Conservation (phyloP, 148 eudicot species). For the Cornus suecica region DNA sequence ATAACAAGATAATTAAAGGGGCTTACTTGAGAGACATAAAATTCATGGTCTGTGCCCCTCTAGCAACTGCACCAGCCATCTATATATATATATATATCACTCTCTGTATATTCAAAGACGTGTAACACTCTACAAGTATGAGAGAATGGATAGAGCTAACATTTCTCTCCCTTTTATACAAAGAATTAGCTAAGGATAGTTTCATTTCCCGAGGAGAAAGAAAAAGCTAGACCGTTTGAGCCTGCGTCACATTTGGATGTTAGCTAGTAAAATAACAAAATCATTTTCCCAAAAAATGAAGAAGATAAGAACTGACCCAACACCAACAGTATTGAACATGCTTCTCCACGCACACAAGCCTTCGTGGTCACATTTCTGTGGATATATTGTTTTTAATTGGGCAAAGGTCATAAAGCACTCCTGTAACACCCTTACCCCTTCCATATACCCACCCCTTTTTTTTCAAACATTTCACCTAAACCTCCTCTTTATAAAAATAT, state of each 20-base stretch:
- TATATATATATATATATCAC: background rate
- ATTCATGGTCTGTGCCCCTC: constrained; percentile 48
- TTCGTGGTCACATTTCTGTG: too few species aligned
- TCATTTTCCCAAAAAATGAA: too few species aligned
- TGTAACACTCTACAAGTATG: background rate
- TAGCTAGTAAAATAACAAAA: too few species aligned
- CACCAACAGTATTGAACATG: too few species aligned
- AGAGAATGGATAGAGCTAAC: background rate
- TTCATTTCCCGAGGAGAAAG: background rate
- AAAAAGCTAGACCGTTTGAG: background rate
- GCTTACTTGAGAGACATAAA: constrained; percentile 41
- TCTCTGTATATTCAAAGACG: background rate
- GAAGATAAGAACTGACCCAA: too few species aligned
- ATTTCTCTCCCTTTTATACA: background rate
- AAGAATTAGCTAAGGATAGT: background rate
- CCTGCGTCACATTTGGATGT: background rate
- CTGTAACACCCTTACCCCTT: too few species aligned
- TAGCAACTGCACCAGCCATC: constrained; percentile 43
- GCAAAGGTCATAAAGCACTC: too few species aligned
- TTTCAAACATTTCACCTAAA: too few species aligned
- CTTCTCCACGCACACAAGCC: too few species aligned
- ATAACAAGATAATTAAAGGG: background rate
- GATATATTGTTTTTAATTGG: too few species aligned
- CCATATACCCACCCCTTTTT: too few species aligned
- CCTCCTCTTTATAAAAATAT: too few species aligned